Base-by-base conservation (phyloP, 257 asterid genomes). In the Ballota nigra region DNA sequence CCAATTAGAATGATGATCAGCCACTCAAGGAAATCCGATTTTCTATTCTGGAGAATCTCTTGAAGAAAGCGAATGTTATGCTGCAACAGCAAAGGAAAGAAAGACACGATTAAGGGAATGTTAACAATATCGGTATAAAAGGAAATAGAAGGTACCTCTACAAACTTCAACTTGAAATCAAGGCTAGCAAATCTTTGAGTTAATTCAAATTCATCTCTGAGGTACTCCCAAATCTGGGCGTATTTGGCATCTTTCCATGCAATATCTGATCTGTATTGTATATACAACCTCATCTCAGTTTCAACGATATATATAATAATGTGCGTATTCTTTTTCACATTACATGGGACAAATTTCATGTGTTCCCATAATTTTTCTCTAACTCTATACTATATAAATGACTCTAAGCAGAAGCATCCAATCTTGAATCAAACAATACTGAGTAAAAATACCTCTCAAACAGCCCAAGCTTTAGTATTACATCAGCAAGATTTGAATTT, bases 191-290 rank as follows among this genome's bases (percentile, higher is more conserved):
- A 94, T 83, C 99, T 85, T 69, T 89, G 97, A 66, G 99, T 94
- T 75, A 94, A 79, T 83, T 94, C 99, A 61, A 94, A 92, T 74
- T 94, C 99, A 79, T 94, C 99, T 52, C 99, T 85, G 29, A 94
- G 96, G 83, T 86, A 94, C 83, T 94, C 99, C 99, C 99, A 94
- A 16, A 94, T 94, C 78, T 94, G 97, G 68, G 99, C 99, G 80
- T 87, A 91, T 73, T 94, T 94, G 2, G 99, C 99, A 84, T 94
- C 92, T 81, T 89, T 94, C 99, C 99, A 94, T 0, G 97, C 99
- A 20, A 81, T 81, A 71, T 81, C 86, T 11, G 86, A 81, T 67
- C 86, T 81, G 83, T 49, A 49, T 38, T 60, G 4, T 41, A 3
- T 16, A 29, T 16, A 55, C 2, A 43, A 55, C 23, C 34, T 36